Base-by-base conservation (phyloP, 176 grass and related monocot genomes). In the Aegilops sharonensis region DNA sequence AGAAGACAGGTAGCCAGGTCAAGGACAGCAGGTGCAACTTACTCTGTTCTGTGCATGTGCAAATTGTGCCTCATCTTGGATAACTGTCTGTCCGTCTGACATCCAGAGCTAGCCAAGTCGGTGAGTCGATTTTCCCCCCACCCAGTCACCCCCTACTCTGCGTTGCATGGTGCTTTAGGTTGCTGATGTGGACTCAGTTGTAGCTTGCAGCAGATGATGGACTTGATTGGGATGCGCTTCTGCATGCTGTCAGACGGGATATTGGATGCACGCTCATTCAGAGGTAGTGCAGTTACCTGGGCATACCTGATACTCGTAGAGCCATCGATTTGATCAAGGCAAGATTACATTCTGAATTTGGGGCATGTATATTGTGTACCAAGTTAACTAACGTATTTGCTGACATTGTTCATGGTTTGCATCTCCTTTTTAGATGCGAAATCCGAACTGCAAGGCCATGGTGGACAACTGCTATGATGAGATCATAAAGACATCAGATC, bases 251-350 rank as follows among this genome's bases (percentile, higher is more conserved):
- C 71, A 86, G 78, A 59, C 91, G 79, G 6, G 69, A 94, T 66
- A 98, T 93, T 6, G 88, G 85, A 74, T 98, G 96, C 47, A 86
- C 84, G 3, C 88, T 95, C 87, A 94, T 92, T 77, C 93, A 98
- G 67, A 91, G 93, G 73, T 98, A 92, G 25, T 98, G 96, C n/a
- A 90, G 92, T 24, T 98, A 95, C 82, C 83, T 95, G 68, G 78
- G 91, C 3, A 54, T 95, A 76, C 20, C 81, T 48, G 91, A 95
- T 48, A 95, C 95, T 12, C 71, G 40, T 4, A 94, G 85, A 91
- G 90, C 92, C 68, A 87, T 94, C 78, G 50, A 29, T 68, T 79
- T 94, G 42, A 94, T 95, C 71, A 98, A 98, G 91, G 93, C 50
- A 87, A 84, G 65, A 23, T 9, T 35, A 15, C 10, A 40, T 40